phyloP scores from a whole-genome alignment of 805 yeast species.

The Kurtzmaniella cleridarum region DNA sequence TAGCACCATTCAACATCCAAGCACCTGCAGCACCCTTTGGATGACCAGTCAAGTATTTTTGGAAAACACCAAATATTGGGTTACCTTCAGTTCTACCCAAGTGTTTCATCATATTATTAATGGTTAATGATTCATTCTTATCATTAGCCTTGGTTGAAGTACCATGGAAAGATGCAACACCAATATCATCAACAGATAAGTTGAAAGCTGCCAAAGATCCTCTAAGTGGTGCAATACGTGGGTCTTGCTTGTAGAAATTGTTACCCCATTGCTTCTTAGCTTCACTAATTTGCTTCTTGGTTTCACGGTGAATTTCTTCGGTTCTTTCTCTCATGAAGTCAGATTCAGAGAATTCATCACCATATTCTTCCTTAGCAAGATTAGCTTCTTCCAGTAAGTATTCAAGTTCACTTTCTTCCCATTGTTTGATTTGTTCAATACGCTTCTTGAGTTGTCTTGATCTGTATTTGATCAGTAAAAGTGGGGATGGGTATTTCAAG shows the following conservation, averaged over 20 bases:
- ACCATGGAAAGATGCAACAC: conserved; percentile 98
- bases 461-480: conserved; percentile 89
- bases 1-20: conserved; percentile 98
- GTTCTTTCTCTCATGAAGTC: conserved; percentile 74
- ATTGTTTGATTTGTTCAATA: conserved; percentile 65
- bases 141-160: conserved; percentile 98
- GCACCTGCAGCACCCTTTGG: conserved; percentile 99
- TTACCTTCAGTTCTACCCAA: conserved; percentile 97
- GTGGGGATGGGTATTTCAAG: conserved; percentile 71
- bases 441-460: conserved; percentile 83
- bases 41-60: conserved; percentile 97
- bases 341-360: conserved; percentile 37
- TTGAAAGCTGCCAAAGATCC: conserved; percentile 95
- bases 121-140: conserved; percentile 92
- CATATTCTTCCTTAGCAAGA: conserved; percentile 46
- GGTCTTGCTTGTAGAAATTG: conserved; percentile 84
- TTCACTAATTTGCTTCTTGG: conserved; percentile 74
- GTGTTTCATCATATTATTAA: conserved; percentile 89
- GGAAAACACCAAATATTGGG: conserved; percentile 97
- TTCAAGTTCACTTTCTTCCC: conserved; percentile 81
- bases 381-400: conserved; percentile 67
- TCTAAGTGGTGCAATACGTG: conserved; percentile 93
- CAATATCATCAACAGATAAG: conserved; percentile 89
- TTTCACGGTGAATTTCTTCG: conserved; percentile 82
- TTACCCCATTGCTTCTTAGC: conserved; percentile 96